Conservation (phyloP, 768 basidiomycete genomes). For the Phlebiopsis gigantea region DNA sequence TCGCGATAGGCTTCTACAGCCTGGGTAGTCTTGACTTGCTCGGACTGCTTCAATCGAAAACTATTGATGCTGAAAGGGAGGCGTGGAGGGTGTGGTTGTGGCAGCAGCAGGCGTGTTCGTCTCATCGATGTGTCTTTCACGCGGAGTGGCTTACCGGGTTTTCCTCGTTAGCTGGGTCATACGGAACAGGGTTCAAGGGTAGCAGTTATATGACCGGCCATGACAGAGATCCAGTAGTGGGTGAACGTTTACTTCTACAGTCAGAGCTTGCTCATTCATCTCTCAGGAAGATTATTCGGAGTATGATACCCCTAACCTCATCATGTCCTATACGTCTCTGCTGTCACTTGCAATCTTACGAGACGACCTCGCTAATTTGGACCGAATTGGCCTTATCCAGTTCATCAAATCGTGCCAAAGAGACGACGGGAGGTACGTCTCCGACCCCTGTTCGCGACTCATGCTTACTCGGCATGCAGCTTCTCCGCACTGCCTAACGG, state of each 20-base stretch:
- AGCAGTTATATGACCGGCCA: constrained; percentile 62
- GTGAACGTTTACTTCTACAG: not conserved
- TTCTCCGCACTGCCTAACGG: constrained; percentile 68
- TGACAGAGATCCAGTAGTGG: not conserved
- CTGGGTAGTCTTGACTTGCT: constrained; percentile 80
- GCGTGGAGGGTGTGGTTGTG: constrained; percentile 85
- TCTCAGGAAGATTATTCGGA: constrained; percentile 35
- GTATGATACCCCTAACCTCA: constrained; percentile 74
- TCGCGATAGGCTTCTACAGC: constrained; percentile 87
- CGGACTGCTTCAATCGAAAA: constrained; percentile 41
- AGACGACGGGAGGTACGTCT: constrained; percentile 73
- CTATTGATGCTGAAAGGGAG: constrained; percentile 46
- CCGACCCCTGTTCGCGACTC: constrained; percentile 1
- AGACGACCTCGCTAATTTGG: constrained; percentile 74
- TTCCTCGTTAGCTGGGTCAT: constrained; percentile 41
- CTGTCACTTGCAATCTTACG: constrained; percentile 78
- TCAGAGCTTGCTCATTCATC: not conserved
- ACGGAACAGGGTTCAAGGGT: constrained; percentile 69
- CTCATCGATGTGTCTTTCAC: constrained; percentile 10
- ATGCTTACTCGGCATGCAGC: constrained; percentile 30
- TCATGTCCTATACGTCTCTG: constrained; percentile 92
- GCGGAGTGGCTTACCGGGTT: not conserved
- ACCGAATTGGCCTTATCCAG: constrained; percentile 58
- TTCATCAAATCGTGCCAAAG: constrained; percentile 73
- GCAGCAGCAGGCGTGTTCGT: constrained; percentile 71